Evolutionary conservation across 2,329 filamentous ascomycete genomes (phyloP).

Genomic region (Trichoderma sp.): DNA sequence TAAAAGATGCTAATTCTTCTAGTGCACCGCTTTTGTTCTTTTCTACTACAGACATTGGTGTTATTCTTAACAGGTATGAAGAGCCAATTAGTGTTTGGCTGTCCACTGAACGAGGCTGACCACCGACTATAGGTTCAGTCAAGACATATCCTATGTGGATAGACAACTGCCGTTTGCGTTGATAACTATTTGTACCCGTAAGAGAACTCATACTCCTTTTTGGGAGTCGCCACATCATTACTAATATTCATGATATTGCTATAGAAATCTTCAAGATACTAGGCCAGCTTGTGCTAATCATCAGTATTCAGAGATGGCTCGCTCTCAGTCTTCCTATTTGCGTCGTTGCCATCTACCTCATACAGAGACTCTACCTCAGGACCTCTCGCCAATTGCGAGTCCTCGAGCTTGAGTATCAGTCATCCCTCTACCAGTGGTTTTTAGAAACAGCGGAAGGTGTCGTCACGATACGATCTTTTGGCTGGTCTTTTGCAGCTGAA

Average conservation of each 20-base stretch:
- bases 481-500: conserved; percentile 26
- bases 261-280: conserved; percentile 41
- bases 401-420: conserved; percentile 56
- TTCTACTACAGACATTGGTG: conserved; percentile 41
- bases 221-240: neutral
- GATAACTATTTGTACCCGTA: conserved; percentile 31
- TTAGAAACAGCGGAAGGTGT: conserved; percentile 39
- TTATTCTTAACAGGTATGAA: conserved; percentile 39
- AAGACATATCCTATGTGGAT: conserved; percentile 45
- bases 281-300: conserved; percentile 48
- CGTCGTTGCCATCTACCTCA: conserved; percentile 27
- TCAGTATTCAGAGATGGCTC: conserved; percentile 46
- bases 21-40: conserved; percentile 45
- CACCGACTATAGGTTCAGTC: conserved; percentile 36
- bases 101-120: neutral
- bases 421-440: conserved; percentile 46
- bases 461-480: conserved; percentile 33
- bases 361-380: conserved; percentile 41
- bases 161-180: conserved; percentile 39
- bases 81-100: neutral
- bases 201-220: neutral
- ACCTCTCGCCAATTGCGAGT: conserved; percentile 59
- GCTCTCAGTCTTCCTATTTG: conserved; percentile 45
- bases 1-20: neutral
- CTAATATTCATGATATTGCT: neutral